These are phyloP conservation scores for Erodium maritimum DNA, from an alignment of 345 rosid genomes.

Conservation along the genomic window DNA sequence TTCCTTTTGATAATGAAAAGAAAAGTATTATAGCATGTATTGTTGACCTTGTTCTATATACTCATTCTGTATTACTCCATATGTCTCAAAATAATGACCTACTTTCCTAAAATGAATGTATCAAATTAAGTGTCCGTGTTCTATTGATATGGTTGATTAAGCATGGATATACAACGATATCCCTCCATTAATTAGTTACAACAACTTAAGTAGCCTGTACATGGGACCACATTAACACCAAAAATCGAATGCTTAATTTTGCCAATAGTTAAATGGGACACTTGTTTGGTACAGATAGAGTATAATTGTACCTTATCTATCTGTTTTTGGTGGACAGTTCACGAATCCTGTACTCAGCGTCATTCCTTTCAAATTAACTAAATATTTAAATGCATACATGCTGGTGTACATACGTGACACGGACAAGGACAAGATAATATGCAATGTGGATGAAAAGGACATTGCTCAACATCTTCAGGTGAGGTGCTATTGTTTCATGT, in stretches of 20 bases:
- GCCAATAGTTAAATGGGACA: too few species aligned
- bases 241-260: too few species aligned
- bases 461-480: slow-evolving; percentile 93
- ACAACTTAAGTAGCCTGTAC: too few species aligned
- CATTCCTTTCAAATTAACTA: slow-evolving; percentile 80
- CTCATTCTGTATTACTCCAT: slow-evolving; percentile 5
- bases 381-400: slow-evolving; percentile 97
- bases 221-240: too few species aligned
- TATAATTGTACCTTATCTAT: slow-evolving; percentile 12
- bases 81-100: too few species aligned
- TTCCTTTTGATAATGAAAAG: not conserved
- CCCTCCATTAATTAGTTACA: too few species aligned
- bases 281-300: not conserved
- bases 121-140: too few species aligned
- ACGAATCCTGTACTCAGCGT: slow-evolving; percentile 89
- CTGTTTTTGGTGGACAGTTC: slow-evolving; percentile 40
- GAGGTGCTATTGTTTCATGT: slow-evolving; percentile 21
- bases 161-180: too few species aligned
- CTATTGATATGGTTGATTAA: too few species aligned
- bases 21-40: not conserved
- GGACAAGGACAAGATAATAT: slow-evolving; percentile 91
- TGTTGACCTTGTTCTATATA: slow-evolving; percentile 3
- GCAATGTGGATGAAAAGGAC: slow-evolving; percentile 95
- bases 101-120: too few species aligned
- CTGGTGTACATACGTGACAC: slow-evolving; percentile 95